These are phyloP conservation scores for Calocybe gambosa DNA, from an alignment of 1,284 basidiomycete genomes.

Conservation along the genomic window DNA sequence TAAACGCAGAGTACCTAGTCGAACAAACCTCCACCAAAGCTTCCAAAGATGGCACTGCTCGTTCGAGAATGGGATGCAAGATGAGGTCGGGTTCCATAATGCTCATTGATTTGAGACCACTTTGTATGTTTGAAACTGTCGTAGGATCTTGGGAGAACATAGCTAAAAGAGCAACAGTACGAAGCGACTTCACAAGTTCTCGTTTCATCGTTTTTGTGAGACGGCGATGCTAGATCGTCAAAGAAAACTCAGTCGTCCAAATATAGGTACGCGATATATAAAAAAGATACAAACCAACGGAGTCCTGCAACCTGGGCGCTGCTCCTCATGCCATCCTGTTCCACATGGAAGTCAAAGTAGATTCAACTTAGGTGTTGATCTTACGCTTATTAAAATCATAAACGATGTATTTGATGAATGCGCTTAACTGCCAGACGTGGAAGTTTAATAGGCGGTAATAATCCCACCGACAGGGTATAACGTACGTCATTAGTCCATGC, in stretches of 20 bases:
- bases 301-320: conserved; percentile 77
- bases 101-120: conserved; percentile 68
- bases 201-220: conserved; percentile 78
- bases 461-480: conserved; percentile 4
- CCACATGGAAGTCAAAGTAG: conserved; percentile 2
- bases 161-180: conserved; percentile 79
- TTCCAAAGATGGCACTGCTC: conserved; percentile 83
- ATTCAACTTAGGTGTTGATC: not conserved
- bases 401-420: conserved; percentile 83
- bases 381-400: conserved; percentile 83
- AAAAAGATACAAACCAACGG: conserved; percentile 43
- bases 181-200: conserved; percentile 79
- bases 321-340: conserved; percentile 77
- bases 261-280: not conserved
- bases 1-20: not conserved
- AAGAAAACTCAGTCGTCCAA: not conserved
- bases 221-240: conserved; percentile 49
- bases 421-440: conserved; percentile 47
- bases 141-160: conserved; percentile 83
- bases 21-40: conserved; percentile 70
- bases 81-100: conserved; percentile 87
- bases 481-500: conserved; percentile 66
- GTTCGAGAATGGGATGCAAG: conserved; percentile 79
- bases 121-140: conserved; percentile 63
- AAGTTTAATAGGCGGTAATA: not conserved